Conservation (phyloP, 495 filamentous ascomycete genomes). For the Cercophora newfieldiana region DNA sequence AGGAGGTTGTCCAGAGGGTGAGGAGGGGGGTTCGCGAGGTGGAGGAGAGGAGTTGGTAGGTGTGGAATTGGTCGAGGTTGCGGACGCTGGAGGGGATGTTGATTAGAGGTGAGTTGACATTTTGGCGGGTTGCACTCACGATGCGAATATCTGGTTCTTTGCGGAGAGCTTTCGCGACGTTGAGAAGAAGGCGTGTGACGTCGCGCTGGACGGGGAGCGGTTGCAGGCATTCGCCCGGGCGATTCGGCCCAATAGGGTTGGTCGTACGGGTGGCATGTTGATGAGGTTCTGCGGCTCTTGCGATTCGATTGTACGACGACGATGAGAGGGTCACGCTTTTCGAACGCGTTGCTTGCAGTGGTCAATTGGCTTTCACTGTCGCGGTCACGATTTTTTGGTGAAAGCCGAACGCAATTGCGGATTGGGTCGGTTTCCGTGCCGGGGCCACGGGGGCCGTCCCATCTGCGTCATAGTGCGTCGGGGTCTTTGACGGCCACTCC, state of each 20-base stretch:
- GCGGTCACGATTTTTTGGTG: background rate
- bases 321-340: background rate
- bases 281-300: conserved; percentile 11
- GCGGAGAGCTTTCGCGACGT: conserved; percentile 29
- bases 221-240: conserved; percentile 3
- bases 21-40: conserved; percentile 60
- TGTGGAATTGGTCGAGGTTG: conserved; percentile 59
- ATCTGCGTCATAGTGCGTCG: background rate
- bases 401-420: too few relatives aligned
- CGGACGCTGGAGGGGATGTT: conserved; percentile 48
- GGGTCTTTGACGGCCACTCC: background rate
- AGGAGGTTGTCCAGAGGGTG: conserved; percentile 70
- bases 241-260: background rate
- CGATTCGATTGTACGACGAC: too few relatives aligned
- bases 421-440: too few relatives aligned
- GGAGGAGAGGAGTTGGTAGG: conserved; percentile 58
- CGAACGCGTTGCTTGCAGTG: too few relatives aligned
- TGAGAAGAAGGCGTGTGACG: conserved; percentile 29
- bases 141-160: conserved; percentile 47
- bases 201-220: background rate
- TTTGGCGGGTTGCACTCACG: conserved; percentile 36
- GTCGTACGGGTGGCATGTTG: background rate
- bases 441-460: too few relatives aligned
- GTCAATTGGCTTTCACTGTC: background rate
- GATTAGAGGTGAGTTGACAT: background rate